Evolutionary conservation across 306 rosid species (phyloP).

Genomic region (Lathyrus aphaca): DNA sequence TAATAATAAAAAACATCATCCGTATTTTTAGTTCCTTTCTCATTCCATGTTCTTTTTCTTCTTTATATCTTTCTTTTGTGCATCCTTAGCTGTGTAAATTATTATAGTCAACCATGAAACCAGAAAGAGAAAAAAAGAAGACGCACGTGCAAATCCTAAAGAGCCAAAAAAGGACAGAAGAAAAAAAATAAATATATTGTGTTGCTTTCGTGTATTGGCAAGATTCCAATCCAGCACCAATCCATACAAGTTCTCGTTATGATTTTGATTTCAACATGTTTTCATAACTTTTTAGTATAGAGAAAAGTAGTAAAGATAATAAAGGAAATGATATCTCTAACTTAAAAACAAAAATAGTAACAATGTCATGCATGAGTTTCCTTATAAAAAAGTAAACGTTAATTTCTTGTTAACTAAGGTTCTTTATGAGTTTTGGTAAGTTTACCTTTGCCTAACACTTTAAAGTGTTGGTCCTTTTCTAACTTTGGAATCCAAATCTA

Average conservation of each 20-base stretch:
- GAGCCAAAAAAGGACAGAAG: background rate
- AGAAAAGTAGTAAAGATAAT: background rate
- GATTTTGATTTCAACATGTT: constrained; percentile 28
- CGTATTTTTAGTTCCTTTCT: constrained; percentile 38
- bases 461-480: constrained; percentile 26
- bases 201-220: constrained; percentile 36
- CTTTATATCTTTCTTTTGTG: background rate
- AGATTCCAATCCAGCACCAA: constrained; percentile 18
- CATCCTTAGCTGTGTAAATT: background rate
- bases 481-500: constrained; percentile 49
- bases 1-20: background rate
- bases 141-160: constrained; percentile 4
- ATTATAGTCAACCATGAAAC: background rate
- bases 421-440: constrained; percentile 16
- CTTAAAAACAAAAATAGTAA: background rate
- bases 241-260: constrained; percentile 24
- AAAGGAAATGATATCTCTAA: background rate
- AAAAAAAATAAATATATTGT: background rate
- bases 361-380: background rate
- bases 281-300: constrained; percentile 21
- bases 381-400: background rate
- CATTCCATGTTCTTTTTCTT: background rate
- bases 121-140: background rate
- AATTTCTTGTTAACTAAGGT: background rate
- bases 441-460: constrained; percentile 33